These are phyloP conservation scores for Chlorella sp. DNA, from an alignment of 139 green algal species.

Conservation along the genomic window DNA sequence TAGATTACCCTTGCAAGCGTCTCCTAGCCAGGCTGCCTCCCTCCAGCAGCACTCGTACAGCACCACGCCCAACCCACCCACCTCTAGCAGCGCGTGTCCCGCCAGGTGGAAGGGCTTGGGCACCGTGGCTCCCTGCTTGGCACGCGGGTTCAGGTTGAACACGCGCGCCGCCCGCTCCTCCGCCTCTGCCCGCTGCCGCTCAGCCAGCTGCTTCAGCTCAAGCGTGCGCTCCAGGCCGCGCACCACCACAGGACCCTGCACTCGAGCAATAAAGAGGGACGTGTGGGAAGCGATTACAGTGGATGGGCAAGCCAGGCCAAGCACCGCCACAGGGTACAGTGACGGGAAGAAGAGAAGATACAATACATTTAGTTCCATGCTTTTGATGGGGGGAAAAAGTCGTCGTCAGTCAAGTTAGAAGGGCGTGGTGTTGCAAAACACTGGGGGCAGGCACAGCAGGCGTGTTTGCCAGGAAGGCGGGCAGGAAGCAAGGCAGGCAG, in stretches of 20 bases:
- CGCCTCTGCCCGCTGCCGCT: slow-evolving; percentile 26
- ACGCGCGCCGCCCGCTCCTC: slow-evolving; percentile 33
- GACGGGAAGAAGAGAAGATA: no score
- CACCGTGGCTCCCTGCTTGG: slow-evolving; percentile 41
- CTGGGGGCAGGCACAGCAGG: background rate
- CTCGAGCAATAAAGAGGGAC: background rate
- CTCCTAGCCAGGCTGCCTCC: background rate
- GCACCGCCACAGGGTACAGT: background rate
- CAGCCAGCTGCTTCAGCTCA: slow-evolving; percentile 41
- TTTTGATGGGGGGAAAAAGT: no score
- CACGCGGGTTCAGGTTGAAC: slow-evolving; percentile 25
- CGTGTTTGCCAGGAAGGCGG: background rate
- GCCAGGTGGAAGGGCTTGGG: slow-evolving; percentile 50
- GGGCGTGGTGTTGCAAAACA: background rate
- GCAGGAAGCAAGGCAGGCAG: background rate
- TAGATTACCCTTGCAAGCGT: no score
- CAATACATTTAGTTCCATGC: no score
- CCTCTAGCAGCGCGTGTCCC: slow-evolving; percentile 28
- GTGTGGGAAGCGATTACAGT: no score
- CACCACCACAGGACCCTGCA: slow-evolving; percentile 35
- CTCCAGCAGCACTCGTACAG: background rate
- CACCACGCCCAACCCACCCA: background rate
- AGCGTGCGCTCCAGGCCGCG: slow-evolving; percentile 32
- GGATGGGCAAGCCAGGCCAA: no score
- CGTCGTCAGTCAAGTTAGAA: no score